Base-by-base conservation (phyloP, 2,329 filamentous ascomycete species). In the Neofusicoccum sp. region DNA sequence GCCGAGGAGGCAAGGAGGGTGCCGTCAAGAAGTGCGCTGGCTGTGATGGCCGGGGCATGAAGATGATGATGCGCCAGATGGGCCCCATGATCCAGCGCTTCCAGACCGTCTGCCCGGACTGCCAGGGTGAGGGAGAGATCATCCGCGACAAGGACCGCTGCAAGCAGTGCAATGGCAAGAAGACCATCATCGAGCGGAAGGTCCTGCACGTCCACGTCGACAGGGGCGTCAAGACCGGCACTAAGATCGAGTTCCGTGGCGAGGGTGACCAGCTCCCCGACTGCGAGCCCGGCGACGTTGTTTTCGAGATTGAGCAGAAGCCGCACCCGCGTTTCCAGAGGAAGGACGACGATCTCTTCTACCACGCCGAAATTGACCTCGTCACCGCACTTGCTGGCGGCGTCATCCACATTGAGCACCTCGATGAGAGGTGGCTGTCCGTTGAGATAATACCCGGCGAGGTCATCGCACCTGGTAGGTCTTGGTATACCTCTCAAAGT, bases 51-150 rank as follows among this genome's bases (percentile, higher is more conserved):
- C 86, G 89, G 65, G 95, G 95, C 78, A 96, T 97, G 90, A 98
- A 98, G 89, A 97, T 91, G 41, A 98, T 99, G 93, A 97, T 99
- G 95, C 90, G 96, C 75, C 95, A 99, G 80, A 98, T 99, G 93
- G 95, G 95, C 56, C 95, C 95, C 63, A 99, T 99, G 95, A 98
- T 99, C 69, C 96, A 99, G 81, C 91, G 95, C 62, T 99, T 99
- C 87, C 95, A 99, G 84, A 98, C 93, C 31, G 93, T 97, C 70
- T 99, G 95, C 85, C 90, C 93, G 30, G 96, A 99, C 80, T 99
- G 95, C 76, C 93, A 95, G 69, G 96, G 96, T 65, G 95, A 99
- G 78, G 93, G 95, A 63, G 95, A 99, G 82, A 92, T 89, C 66
- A 93, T 99, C 76, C 91, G 91, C 73, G 93, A 98, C 68, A 96